Evolutionary conservation across 495 filamentous ascomycete genomes (phyloP).

Genomic region (Monascus purpureus): DNA sequence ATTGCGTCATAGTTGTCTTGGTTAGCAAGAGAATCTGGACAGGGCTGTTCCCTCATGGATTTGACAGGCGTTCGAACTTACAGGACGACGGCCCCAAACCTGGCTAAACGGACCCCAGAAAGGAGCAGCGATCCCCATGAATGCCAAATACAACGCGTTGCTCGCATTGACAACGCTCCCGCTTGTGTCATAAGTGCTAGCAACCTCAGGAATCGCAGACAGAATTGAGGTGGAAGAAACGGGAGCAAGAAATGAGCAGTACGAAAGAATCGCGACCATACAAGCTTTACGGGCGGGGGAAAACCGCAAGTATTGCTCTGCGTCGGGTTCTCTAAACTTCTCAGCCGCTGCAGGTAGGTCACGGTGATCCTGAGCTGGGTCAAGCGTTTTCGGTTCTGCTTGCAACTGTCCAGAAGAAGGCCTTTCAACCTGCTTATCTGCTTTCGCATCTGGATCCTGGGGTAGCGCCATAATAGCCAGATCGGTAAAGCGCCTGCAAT

Average conservation of each 20-base stretch:
- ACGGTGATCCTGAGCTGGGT: slow-evolving; percentile 9
- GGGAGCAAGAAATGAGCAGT: slow-evolving; percentile 54
- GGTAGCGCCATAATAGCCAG: background rate
- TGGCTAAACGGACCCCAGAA: slow-evolving; percentile 57
- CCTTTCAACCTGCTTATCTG: background rate
- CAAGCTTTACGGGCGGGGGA: slow-evolving; percentile 39
- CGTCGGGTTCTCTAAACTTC: slow-evolving; percentile 18
- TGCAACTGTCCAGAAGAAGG: background rate
- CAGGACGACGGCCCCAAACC: slow-evolving; percentile 48
- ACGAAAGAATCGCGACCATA: slow-evolving; percentile 50
- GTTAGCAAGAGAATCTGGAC: background rate
- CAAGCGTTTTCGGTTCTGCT: background rate
- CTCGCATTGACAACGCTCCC: slow-evolving; percentile 52
- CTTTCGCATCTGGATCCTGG: background rate
- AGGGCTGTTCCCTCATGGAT: too few species aligned
- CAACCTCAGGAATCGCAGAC: slow-evolving; percentile 56
- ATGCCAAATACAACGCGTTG: slow-evolving; percentile 55
- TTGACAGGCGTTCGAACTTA: slow-evolving; percentile 16
- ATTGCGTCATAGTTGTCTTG: background rate
- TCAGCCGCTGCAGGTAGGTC: slow-evolving; percentile 17
- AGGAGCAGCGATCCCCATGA: slow-evolving; percentile 53
- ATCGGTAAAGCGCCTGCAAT: slow-evolving; percentile 7
- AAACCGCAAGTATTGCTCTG: slow-evolving; percentile 39
- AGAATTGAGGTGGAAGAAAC: slow-evolving; percentile 56
- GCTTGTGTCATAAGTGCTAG: slow-evolving; percentile 43